A percentile compares a stretch with the other conserved stretches of the same genome.
These are phyloP conservation scores for Kodamaea hsintzibuensis DNA, from an alignment of 805 yeast species.

Conservation along the genomic window DNA sequence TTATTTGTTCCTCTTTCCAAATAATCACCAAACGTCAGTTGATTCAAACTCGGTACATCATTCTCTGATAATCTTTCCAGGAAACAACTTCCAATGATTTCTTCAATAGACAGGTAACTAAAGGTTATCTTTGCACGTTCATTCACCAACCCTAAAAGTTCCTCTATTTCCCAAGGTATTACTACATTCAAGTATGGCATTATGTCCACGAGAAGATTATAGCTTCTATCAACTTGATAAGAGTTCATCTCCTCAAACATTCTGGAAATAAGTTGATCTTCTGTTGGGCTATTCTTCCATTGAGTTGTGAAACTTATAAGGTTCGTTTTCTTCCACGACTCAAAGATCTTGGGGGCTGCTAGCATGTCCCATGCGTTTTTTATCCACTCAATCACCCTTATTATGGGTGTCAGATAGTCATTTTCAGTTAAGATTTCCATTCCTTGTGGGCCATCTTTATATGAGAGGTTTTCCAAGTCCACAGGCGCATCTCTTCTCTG, in stretches of 20 bases:
- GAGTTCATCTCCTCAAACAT: conserved; percentile 3
- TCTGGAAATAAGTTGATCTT: conserved; percentile 19
- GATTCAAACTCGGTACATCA: not conserved
- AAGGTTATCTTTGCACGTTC: conserved; percentile 43
- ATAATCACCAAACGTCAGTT: not conserved
- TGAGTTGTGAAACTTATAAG: conserved; percentile 26
- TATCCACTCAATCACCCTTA: conserved; percentile 59
- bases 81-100: conserved; percentile 60
- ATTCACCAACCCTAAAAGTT: conserved; percentile 51
- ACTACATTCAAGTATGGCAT: conserved; percentile 50
- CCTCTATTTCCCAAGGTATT: conserved; percentile 59
- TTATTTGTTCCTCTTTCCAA: not conserved
- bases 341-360: conserved; percentile 30
- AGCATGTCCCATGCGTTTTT: conserved; percentile 55
- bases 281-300: conserved; percentile 21
- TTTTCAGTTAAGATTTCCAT: conserved; percentile 36
- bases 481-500: not conserved
- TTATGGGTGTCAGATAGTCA: conserved; percentile 50
- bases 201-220: conserved; percentile 45
- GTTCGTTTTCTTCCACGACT: conserved; percentile 38
- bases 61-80: conserved; percentile 33
- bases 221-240: conserved; percentile 25
- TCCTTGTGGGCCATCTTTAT: conserved; percentile 9
- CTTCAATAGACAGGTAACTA: conserved; percentile 58
- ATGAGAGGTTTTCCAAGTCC: conserved; percentile 2